Evolutionary conservation across 2,329 filamentous ascomycete species (phyloP).

Genomic region (Aspergillus piperis): DNA sequence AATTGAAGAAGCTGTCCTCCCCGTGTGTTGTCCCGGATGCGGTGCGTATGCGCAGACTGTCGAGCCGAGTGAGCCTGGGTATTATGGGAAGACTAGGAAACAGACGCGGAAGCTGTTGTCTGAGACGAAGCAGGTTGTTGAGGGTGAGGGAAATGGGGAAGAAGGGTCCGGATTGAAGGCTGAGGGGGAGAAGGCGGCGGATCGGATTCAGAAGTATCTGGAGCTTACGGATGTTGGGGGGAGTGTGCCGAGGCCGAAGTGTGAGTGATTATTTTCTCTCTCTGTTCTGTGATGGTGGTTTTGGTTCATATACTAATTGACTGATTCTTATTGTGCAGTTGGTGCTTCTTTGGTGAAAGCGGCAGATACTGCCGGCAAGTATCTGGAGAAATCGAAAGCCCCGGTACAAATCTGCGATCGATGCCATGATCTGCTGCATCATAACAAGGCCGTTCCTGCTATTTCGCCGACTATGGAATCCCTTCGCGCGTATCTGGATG

Average conservation of each 20-base stretch:
- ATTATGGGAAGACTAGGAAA: constrained; percentile 55
- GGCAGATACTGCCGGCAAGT: constrained; percentile 21
- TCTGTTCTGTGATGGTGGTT: background rate
- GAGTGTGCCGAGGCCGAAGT: constrained; percentile 7
- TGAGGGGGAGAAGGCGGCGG: constrained; percentile 12
- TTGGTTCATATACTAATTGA: constrained; percentile 5
- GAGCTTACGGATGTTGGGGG: constrained; percentile 3
- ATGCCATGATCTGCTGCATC: constrained; percentile 79
- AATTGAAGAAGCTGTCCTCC: constrained; percentile 39
- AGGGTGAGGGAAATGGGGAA: constrained; percentile 21
- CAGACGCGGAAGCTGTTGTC: constrained; percentile 45
- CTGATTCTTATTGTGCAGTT: constrained; percentile 11
- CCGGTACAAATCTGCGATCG: constrained; percentile 68
- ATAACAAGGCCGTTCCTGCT: constrained; percentile 71
- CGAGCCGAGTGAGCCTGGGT: constrained; percentile 58
- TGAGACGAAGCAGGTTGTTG: constrained; percentile 19
- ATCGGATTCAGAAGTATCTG: constrained; percentile 13
- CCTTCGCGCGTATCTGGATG: constrained; percentile 78
- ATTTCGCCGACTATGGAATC: constrained; percentile 78
- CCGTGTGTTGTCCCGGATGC: constrained; percentile 62
- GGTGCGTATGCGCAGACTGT: constrained; percentile 62
- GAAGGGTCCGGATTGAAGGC: background rate
- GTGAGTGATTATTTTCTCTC: constrained; percentile 13
- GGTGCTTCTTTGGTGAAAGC: constrained; percentile 26
- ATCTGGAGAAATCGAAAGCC: constrained; percentile 23